Conservation (phyloP, 306 rosid genomes). For the Abrus pulchellus region DNA sequence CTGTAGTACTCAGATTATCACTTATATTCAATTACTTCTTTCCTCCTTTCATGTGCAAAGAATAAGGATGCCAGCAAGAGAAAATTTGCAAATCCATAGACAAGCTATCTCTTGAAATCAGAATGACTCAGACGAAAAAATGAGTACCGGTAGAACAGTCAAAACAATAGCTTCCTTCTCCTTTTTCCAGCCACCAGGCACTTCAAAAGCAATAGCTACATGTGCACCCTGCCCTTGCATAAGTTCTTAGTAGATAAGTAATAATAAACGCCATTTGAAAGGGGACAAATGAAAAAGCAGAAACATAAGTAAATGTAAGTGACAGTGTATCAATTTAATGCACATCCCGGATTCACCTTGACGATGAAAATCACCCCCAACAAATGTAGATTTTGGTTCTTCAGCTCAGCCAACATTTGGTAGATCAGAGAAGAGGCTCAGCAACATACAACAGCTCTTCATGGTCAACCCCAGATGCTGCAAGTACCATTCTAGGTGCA, state of each 20-base stretch:
- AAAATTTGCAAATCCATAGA: not conserved
- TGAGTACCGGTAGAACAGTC: slow-evolving; percentile 85
- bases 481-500: slow-evolving; percentile 86
- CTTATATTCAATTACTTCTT: slow-evolving; percentile 5
- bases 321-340: not conserved
- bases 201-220: slow-evolving; percentile 87
- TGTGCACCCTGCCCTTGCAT: slow-evolving; percentile 65
- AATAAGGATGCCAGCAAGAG: slow-evolving; percentile 22
- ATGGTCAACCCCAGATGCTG: slow-evolving; percentile 86
- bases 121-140: slow-evolving; percentile 11
- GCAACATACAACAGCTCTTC: slow-evolving; percentile 77
- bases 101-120: slow-evolving; percentile 31
- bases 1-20: slow-evolving; percentile 58
- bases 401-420: slow-evolving; percentile 54
- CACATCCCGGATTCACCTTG: slow-evolving; percentile 77
- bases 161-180: slow-evolving; percentile 76
- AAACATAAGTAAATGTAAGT: not conserved
- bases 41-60: slow-evolving; percentile 20
- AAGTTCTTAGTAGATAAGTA: slow-evolving; percentile 37
- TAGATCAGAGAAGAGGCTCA: slow-evolving; percentile 84
- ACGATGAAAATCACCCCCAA: slow-evolving; percentile 85
- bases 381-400: slow-evolving; percentile 73
- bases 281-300: slow-evolving; percentile 6
- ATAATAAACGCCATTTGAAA: not conserved
- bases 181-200: slow-evolving; percentile 86